A percentile compares a stretch with the other conserved stretches of the same genome.
Evolutionary conservation across 129 eudicot genomes (phyloP).

Genomic region (Flaveria sonorensis): DNA sequence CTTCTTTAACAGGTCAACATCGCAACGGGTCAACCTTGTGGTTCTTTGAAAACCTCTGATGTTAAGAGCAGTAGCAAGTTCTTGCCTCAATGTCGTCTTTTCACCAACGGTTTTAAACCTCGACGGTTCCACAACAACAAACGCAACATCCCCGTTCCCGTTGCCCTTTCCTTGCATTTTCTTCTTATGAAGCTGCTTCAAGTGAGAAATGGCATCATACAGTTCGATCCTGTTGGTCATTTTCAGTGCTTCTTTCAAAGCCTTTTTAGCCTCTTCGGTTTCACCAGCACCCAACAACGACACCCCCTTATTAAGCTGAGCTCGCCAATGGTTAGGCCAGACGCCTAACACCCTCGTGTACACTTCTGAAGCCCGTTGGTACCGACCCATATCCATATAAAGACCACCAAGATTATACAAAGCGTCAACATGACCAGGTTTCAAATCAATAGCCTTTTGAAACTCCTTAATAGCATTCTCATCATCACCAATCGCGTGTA

Average conservation of each 20-base stretch:
- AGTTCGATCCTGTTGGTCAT: slow-evolving; percentile 96
- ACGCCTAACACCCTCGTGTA: slow-evolving; percentile 89
- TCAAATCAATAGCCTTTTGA: slow-evolving; percentile 94
- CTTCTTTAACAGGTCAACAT: slow-evolving; percentile 75
- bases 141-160: slow-evolving; percentile 74
- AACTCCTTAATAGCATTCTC: slow-evolving; percentile 94
- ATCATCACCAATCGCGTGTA: slow-evolving; percentile 92
- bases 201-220: slow-evolving; percentile 85
- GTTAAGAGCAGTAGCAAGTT: slow-evolving; percentile 72
- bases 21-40: slow-evolving; percentile 80
- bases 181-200: slow-evolving; percentile 92
- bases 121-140: slow-evolving; percentile 62
- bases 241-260: slow-evolving; percentile 89
- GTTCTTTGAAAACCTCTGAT: slow-evolving; percentile 79
- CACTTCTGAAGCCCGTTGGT: slow-evolving; percentile 97
- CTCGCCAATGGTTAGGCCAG: slow-evolving; percentile 97
- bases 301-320: slow-evolving; percentile 92
- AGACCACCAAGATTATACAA: slow-evolving; percentile 92
- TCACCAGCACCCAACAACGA: slow-evolving; percentile 97
- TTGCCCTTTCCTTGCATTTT: slow-evolving; percentile 61
- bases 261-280: slow-evolving; percentile 90
- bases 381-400: slow-evolving; percentile 98
- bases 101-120: slow-evolving; percentile 78
- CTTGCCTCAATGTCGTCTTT: slow-evolving; percentile 73
- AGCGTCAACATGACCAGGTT: slow-evolving; percentile 98